These are phyloP conservation scores for Chaetothyriales sp. DNA, from an alignment of 2,329 filamentous ascomycete species.

Conservation along the genomic window DNA sequence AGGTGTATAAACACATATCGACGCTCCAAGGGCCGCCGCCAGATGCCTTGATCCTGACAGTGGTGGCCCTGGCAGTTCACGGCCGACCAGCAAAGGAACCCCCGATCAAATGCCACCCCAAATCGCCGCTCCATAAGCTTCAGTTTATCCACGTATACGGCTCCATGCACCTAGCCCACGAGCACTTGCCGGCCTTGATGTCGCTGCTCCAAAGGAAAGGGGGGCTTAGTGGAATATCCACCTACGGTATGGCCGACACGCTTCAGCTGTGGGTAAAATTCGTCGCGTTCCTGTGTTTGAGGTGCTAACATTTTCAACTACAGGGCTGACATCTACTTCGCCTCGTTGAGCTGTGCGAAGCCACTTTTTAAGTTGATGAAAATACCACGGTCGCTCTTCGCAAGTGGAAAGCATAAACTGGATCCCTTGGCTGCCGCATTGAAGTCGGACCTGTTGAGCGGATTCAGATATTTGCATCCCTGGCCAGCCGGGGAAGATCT, in stretches of 20 bases:
- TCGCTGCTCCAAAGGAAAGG: conserved; percentile 8
- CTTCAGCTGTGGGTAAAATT: conserved; percentile 8
- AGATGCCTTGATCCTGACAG: conserved; percentile 11
- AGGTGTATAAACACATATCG: conserved; percentile 8
- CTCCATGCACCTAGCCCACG: conserved; percentile 2
- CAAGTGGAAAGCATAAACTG: conserved; percentile 7
- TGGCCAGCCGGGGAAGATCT: conserved; percentile 2
- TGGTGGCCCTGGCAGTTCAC: conserved; percentile 9
- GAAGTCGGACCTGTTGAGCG: conserved; percentile 8
- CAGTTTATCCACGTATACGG: conserved; percentile 12
- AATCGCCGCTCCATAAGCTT: conserved; percentile 6
- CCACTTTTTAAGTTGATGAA: conserved; percentile 5
- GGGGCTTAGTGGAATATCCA: conserved; percentile 6
- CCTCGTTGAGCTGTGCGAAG: conserved; percentile 5
- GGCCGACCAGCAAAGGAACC: conserved; percentile 3
- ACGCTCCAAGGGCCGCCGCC: conserved; percentile 3
- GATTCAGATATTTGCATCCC: conserved; percentile 9
- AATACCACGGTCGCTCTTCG: conserved; percentile 3
- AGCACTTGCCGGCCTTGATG: conserved; percentile 8
- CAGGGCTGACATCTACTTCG: conserved; percentile 12
- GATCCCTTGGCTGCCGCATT: conserved; percentile 9
- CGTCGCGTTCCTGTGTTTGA: neutral
- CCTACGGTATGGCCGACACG: conserved; percentile 12
- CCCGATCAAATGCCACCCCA: neutral
- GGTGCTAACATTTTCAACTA: neutral